Evolutionary conservation across 495 filamentous ascomycete species (phyloP).

Genomic region (Aspergillus conjunctus): DNA sequence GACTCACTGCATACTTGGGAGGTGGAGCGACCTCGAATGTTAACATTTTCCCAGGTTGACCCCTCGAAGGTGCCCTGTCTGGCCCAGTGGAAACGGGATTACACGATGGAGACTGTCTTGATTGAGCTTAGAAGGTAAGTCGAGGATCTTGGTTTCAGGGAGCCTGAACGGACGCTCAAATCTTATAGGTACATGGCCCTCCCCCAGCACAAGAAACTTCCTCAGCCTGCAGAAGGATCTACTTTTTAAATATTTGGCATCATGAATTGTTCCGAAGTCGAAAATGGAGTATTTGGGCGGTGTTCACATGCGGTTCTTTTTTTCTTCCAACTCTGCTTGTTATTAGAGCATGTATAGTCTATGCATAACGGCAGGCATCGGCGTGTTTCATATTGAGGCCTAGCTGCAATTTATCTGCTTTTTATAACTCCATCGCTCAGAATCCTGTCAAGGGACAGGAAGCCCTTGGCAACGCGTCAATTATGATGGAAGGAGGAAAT

Average conservation of each 20-base stretch:
- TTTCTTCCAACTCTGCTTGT: slow-evolving; percentile 27
- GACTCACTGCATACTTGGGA: slow-evolving; percentile 1
- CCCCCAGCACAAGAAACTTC: slow-evolving; percentile 88
- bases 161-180: slow-evolving; percentile 18
- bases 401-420: slow-evolving; percentile 26
- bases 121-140: slow-evolving; percentile 79
- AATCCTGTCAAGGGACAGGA: no score
- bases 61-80: slow-evolving; percentile 79
- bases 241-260: slow-evolving; percentile 55
- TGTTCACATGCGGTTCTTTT: slow-evolving; percentile 31
- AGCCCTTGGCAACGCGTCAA: no score
- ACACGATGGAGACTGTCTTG: slow-evolving; percentile 91
- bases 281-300: slow-evolving; percentile 41
- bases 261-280: slow-evolving; percentile 23
- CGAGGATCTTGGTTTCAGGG: slow-evolving; percentile 4
- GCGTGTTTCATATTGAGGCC: slow-evolving; percentile 33
- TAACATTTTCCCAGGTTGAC: slow-evolving; percentile 64
- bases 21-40: neutral
- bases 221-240: slow-evolving; percentile 87
- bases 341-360: slow-evolving; percentile 46
- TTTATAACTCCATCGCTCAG: neutral
- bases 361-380: slow-evolving; percentile 43
- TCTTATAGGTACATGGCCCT: slow-evolving; percentile 85
- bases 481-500: no score
- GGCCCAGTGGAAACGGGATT: slow-evolving; percentile 82